Percentiles rank a stretch among this genome's conserved stretches.
Conservation (phyloP, 768 basidiomycete genomes). For the Mycena galopus region DNA sequence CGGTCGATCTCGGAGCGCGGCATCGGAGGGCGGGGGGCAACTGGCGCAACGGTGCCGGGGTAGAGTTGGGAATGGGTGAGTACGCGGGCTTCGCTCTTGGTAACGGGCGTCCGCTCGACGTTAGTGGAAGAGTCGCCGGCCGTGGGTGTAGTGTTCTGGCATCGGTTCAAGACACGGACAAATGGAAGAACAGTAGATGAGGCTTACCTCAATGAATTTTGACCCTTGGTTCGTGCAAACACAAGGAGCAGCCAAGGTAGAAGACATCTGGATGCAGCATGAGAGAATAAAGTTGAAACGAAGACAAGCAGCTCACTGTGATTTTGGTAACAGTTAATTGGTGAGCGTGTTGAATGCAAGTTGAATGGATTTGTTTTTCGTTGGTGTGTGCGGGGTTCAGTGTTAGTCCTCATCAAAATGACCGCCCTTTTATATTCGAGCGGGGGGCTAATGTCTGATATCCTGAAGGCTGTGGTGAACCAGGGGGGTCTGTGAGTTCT, state of each 20-base stretch:
- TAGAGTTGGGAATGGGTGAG: not conserved
- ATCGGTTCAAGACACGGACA: no score
- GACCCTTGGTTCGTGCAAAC: not conserved
- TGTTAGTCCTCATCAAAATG: not conserved
- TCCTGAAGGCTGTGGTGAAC: not conserved
- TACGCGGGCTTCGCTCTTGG: not conserved
- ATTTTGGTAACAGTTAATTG: not conserved
- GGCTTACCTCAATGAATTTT: not conserved
- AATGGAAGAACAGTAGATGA: not conserved
- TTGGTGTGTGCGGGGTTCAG: not conserved
- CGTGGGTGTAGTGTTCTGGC: no score
- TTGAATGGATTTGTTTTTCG: not conserved
- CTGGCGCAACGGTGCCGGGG: not conserved
- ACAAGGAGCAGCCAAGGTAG: not conserved
- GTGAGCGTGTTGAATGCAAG: not conserved
- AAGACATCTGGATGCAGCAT: not conserved
- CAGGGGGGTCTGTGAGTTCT: not conserved
- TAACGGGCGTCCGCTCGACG: not conserved
- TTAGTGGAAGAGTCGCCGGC: no score
- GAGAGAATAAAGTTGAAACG: not conserved
- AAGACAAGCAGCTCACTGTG: not conserved
- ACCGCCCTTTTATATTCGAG: not conserved
- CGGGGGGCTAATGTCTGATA: not conserved
- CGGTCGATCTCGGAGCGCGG: conserved; percentile 1
- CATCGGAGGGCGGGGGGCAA: not conserved